Conservation (phyloP, 2,329 filamentous ascomycete species). For the Cladosporium halotolerans region DNA sequence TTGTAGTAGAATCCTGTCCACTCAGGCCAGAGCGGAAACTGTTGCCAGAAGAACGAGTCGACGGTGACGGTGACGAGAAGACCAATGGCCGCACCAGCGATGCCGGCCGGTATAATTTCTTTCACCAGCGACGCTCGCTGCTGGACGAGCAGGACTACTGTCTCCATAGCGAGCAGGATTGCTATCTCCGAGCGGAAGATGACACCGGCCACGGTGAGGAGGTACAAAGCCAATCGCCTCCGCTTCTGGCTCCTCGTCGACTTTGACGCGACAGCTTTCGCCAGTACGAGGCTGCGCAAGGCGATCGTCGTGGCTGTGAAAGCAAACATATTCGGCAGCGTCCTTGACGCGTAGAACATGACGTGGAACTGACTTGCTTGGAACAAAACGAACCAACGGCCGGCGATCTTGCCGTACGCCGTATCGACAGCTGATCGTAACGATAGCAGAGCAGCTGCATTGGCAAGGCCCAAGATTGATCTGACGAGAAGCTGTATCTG, state of each 20-base stretch:
- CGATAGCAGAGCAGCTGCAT: conserved; percentile 60
- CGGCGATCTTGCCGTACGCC: conserved; percentile 62
- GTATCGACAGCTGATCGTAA: conserved; percentile 59
- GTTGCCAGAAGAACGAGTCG: conserved; percentile 92
- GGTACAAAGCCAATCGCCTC: conserved; percentile 60
- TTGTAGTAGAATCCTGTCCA: conserved; percentile 87
- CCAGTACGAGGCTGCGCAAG: conserved; percentile 47
- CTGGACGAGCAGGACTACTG: conserved; percentile 56
- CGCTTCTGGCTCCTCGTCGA: conserved; percentile 37
- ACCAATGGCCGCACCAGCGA: conserved; percentile 59
- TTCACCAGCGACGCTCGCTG: conserved; percentile 48
- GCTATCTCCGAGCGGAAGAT: conserved; percentile 89
- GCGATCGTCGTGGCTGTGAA: conserved; percentile 72
- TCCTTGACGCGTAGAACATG: conserved; percentile 85
- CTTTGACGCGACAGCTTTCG: conserved; percentile 34
- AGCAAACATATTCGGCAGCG: conserved; percentile 93
- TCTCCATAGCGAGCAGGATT: conserved; percentile 65
- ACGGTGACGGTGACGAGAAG: conserved; percentile 65
- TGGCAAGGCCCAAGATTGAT: conserved; percentile 69
- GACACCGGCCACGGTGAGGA: conserved; percentile 73
- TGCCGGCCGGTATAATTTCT: conserved; percentile 60
- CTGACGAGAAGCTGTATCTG: conserved; percentile 60
- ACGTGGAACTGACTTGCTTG: conserved; percentile 85
- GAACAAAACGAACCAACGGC: conserved; percentile 73
- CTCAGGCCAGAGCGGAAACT: conserved; percentile 75